Evolutionary conservation across 1,284 basidiomycete species (phyloP), one percentile per base, ranked within the genome.

Genomic region (Vanrija sp.): DNA sequence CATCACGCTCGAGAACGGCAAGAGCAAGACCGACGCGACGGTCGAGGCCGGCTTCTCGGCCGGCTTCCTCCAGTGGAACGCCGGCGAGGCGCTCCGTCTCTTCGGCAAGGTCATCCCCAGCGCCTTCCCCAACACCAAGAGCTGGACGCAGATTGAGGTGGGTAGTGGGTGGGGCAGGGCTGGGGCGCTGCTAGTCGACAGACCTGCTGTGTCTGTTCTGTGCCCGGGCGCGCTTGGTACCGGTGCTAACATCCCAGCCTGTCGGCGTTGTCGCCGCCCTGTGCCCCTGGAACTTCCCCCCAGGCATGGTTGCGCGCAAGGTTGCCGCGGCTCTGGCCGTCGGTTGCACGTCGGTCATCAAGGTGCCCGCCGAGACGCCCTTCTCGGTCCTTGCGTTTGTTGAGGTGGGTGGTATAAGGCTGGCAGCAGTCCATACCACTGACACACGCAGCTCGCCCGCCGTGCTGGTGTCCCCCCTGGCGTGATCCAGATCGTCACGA

Each of bases 401-500:
- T 5, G 34, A 34, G 34, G 34, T 34, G 54, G 52, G 12, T 34
- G 34, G 34, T 34, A 12, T 2, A 3, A 7, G 12, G 10, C 5
- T 5, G 9, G 14, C 14, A 2, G 9, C 6, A 12, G 4, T 14
- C 9, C 34, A 23, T 23, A 34, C 34, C 34, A 14, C 34, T 34
- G 34, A 34, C 34, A 34, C 29, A 61, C 55, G 59, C 49, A 51
- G 84, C 82, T 96, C n/a, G 84, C 85, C 12, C 82, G 83, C 52
- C 84, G 90, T 58, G 93, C 91, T n/a, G 94, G 93, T 39, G 80
- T 98, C 51, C 94, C 95, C n/a, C 84, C 88, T 43, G 95, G 95
- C 47, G 93, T 96, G 43, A 86, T 98, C 75, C 98, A 98, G 76
- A 81, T 96, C 52, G 84, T 98, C 28, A 89, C 91, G 55, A 68